Evolutionary conservation across 768 basidiomycete species (phyloP).

Genomic region (Lactarius akahatsu): DNA sequence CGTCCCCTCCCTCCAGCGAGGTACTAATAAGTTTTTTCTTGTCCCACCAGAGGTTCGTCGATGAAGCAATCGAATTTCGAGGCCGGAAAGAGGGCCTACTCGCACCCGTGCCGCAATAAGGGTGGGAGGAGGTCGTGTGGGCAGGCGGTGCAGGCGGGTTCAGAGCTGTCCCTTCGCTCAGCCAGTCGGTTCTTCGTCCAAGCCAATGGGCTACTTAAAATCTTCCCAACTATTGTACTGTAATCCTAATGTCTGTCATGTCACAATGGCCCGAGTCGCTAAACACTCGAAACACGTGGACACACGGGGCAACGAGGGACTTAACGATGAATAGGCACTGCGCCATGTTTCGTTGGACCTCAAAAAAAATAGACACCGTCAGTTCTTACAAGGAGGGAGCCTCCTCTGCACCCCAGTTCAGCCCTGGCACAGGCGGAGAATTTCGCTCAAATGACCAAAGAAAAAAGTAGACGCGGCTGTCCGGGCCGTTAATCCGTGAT

Average conservation of each 20-base stretch:
- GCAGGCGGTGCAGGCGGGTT: not conserved
- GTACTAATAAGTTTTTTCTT: not conserved
- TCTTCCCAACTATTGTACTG: not conserved
- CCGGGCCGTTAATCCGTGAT: too few species aligned
- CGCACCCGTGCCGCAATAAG: not conserved
- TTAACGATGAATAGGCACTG: not conserved
- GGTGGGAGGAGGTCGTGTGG: not conserved
- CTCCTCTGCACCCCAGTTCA: not conserved
- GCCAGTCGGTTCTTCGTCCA: not conserved
- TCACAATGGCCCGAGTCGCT: not conserved
- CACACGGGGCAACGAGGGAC: too few species aligned
- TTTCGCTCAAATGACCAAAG: not conserved
- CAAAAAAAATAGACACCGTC: not conserved
- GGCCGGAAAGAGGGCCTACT: not conserved
- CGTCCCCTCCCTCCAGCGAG: not conserved
- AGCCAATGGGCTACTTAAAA: not conserved
- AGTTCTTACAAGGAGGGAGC: not conserved
- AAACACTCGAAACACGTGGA: not conserved
- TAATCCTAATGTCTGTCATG: not conserved
- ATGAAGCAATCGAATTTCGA: slow-evolving; percentile 5
- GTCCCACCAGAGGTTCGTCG: slow-evolving; percentile 2
- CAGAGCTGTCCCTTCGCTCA: not conserved
- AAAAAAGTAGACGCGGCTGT: too few species aligned
- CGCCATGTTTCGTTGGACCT: not conserved
- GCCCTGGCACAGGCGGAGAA: too few species aligned